A percentile compares a stretch with the other conserved stretches of the same genome.
phyloP scores from a whole-genome alignment of 805 yeast genomes.

The Lachancea kluyveri region DNA sequence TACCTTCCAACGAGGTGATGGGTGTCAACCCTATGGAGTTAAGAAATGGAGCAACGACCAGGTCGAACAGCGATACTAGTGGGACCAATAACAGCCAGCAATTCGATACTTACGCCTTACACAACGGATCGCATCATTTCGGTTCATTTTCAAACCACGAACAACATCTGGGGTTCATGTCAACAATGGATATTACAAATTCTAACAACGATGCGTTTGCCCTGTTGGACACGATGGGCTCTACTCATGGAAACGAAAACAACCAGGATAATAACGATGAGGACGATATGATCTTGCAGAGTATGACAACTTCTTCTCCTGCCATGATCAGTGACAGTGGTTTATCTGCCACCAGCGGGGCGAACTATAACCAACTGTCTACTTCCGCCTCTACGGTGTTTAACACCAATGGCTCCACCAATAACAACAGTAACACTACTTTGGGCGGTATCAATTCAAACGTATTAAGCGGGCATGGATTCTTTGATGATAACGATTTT shows the following conservation, averaged over 20 bases:
- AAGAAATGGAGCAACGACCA: no score
- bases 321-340: conserved; percentile 10
- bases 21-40: conserved; percentile 1
- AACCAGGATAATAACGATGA: conserved; percentile 6
- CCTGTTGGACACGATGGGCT: conserved; percentile 3
- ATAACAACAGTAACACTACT: conserved; percentile 1
- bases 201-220: conserved; percentile 6
- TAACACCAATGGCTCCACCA: conserved; percentile 1
- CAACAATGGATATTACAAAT: conserved; percentile 5
- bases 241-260: conserved; percentile 3
- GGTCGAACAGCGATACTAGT: no score
- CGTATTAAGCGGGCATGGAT: conserved; percentile 5
- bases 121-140: conserved; percentile 6
- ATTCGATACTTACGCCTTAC: no score
- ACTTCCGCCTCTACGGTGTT: conserved; percentile 1
- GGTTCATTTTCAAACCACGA: conserved; percentile 16
- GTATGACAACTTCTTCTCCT: conserved; percentile 9
- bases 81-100: no score
- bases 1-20: no score
- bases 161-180: conserved; percentile 14
- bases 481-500: conserved; percentile 8
- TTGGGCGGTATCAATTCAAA: conserved; percentile 4
- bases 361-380: conserved; percentile 1
- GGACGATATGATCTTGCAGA: conserved; percentile 4
- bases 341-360: conserved; percentile 6